Evolutionary conservation across 352 stramenopile species (phyloP), one percentile per base, ranked within the genome.

Genomic region (Pythium aquatile): DNA sequence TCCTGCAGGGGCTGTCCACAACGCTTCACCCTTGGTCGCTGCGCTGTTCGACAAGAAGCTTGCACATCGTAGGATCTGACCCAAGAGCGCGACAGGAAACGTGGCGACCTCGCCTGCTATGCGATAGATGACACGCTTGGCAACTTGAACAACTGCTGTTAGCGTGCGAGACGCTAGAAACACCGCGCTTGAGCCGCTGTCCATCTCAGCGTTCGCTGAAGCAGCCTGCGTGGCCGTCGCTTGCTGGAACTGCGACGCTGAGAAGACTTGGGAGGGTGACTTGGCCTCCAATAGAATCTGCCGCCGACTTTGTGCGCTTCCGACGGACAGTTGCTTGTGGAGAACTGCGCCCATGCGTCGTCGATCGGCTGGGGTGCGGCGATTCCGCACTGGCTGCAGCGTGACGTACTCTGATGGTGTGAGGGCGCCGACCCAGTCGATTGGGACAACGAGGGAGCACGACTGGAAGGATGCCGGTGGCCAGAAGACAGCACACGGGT

Each of bases 351-450:
- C 39, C 13, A 58, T 56, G 9, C 46, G 37, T 1, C 32, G 33
- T 47, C 66, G 54, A 35, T 54, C 29, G 11, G 49, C n/a, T 33
- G 42, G 14, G 44, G 47, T 30, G 20, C 49, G 58, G 7, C 65
- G 68, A 47, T 68, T 68, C 4, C 66, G 54, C 69, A 82, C 83
- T 2, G 83, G 78, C 13, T 90, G 46, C 1, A 85, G 52, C 0
- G 80, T 81, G 5, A 88, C 81, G 62, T 92, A 92, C 51, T 92
- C 83, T 0, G 83, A 92, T 0, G 77, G 77, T 67, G 78, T 84
- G 30, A 92, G 73, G 5, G 83, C 78, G 14, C 78, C 81, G 5
- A 92, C 52, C 83, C 83, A 92, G 54, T 89, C 81, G 9, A 75
- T 66, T 5, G 83, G 83, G 4, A 92, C 70, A 24, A 66, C 73